phyloP scores from a whole-genome alignment of 1,139 yeast species.

The Scheffersomyces cryptocercus region DNA sequence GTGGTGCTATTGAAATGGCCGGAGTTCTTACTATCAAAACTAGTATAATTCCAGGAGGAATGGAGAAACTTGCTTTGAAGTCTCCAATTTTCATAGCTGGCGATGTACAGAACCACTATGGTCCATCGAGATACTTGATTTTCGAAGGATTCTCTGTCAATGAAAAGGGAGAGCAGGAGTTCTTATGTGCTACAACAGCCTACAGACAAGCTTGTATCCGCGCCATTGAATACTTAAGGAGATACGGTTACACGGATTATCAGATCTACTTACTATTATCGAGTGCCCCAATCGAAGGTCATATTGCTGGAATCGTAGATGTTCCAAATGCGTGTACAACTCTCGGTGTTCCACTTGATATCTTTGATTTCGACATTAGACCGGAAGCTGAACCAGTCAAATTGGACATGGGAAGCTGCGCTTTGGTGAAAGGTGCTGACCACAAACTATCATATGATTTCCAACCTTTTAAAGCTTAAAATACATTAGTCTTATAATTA shows the following conservation, averaged over 20 bases:
- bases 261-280: conserved; percentile 47
- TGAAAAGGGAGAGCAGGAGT: conserved; percentile 44
- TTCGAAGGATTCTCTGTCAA: conserved; percentile 55
- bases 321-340: conserved; percentile 55
- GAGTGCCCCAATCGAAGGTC: conserved; percentile 52
- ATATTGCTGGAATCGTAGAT: conserved; percentile 52
- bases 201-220: conserved; percentile 51
- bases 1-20: conserved; percentile 57
- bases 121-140: conserved; percentile 49
- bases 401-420: conserved; percentile 37
- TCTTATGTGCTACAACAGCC: conserved; percentile 48
- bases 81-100: conserved; percentile 51
- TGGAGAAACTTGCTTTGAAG: conserved; percentile 37
- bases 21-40: conserved; percentile 45
- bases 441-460: conserved; percentile 11
- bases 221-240: conserved; percentile 48
- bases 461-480: conserved; percentile 2
- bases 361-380: conserved; percentile 49
- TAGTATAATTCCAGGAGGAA: conserved; percentile 41
- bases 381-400: conserved; percentile 33
- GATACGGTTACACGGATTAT: conserved; percentile 51
- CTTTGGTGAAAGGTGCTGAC: conserved; percentile 26
- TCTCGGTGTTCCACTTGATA: conserved; percentile 51
- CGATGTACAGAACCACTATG: conserved; percentile 46
- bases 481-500: background rate